Evolutionary conservation across 257 asterid species (phyloP).

Genomic region (Plantago ovata): DNA sequence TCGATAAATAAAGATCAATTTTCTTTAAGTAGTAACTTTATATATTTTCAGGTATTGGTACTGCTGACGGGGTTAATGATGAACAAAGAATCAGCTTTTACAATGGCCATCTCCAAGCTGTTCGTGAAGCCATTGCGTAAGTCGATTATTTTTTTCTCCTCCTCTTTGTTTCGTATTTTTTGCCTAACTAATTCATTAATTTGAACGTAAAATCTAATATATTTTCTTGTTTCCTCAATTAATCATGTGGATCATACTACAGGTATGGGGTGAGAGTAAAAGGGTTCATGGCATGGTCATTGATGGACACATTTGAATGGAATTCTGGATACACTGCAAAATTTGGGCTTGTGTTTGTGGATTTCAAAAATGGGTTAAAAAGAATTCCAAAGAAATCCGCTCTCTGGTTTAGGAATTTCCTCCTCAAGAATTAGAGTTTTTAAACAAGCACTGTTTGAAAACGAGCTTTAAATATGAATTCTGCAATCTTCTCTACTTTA

Average conservation of each 20-base stretch:
- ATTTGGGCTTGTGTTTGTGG: slow-evolving; percentile 38
- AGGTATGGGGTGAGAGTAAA: slow-evolving; percentile 18
- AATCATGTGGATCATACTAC: neutral
- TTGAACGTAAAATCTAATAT: too few relatives aligned
- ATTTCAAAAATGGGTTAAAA: slow-evolving; percentile 25
- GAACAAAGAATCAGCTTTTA: neutral
- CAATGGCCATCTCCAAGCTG: too few relatives aligned
- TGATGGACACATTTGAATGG: slow-evolving; percentile 46
- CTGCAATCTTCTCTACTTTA: too few relatives aligned
- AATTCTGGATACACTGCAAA: slow-evolving; percentile 30
- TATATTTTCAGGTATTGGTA: neutral
- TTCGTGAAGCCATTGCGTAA: too few relatives aligned
- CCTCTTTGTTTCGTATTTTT: too few relatives aligned
- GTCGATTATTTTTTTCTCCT: too few relatives aligned
- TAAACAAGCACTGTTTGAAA: too few relatives aligned
- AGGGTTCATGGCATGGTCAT: slow-evolving; percentile 48
- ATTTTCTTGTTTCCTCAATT: too few relatives aligned
- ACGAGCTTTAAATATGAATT: too few relatives aligned
- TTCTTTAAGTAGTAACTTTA: neutral
- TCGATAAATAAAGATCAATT: too few relatives aligned
- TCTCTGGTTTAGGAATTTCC: slow-evolving; percentile 39
- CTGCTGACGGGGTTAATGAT: too few relatives aligned
- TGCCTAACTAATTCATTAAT: too few relatives aligned
- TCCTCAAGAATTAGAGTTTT: neutral
- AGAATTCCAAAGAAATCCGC: slow-evolving; percentile 40